phyloP scores from a whole-genome alignment of 352 stramenopile genomes.

The Blastocystis hominis region DNA sequence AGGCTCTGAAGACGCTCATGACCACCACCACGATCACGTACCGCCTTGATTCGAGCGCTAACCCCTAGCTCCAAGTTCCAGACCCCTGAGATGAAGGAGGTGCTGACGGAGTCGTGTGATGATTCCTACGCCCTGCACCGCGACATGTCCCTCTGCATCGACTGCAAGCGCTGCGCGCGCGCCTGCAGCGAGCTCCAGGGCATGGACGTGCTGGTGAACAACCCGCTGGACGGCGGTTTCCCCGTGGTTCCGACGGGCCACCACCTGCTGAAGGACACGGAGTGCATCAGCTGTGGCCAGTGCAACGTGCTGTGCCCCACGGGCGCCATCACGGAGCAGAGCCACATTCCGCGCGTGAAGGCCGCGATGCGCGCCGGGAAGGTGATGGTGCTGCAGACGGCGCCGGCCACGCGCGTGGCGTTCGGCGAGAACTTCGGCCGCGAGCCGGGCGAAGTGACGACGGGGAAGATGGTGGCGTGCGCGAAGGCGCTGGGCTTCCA shows the following conservation, averaged over 20 bases:
- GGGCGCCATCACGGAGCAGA: slow-evolving; percentile 63
- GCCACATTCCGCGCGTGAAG: slow-evolving; percentile 61
- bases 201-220: slow-evolving; percentile 52
- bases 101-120: slow-evolving; percentile 35
- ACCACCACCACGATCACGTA: slow-evolving; percentile 5
- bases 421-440: slow-evolving; percentile 64
- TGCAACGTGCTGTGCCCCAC: slow-evolving; percentile 63
- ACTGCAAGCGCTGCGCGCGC: slow-evolving; percentile 62
- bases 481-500: slow-evolving; percentile 70
- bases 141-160: slow-evolving; percentile 63
- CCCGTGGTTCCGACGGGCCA: slow-evolving; percentile 59
- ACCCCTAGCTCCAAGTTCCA: slow-evolving; percentile 38
- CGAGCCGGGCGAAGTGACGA: slow-evolving; percentile 61
- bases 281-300: slow-evolving; percentile 64
- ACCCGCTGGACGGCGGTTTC: slow-evolving; percentile 33
- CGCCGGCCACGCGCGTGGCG: slow-evolving; percentile 63
- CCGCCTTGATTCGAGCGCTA: neutral
- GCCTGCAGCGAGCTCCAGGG: slow-evolving; percentile 60
- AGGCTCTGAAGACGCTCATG: slow-evolving; percentile 54
- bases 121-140: slow-evolving; percentile 59
- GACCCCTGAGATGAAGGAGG: slow-evolving; percentile 38
- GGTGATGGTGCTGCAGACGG: slow-evolving; percentile 63
- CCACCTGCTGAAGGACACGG: slow-evolving; percentile 62
- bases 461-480: slow-evolving; percentile 62
- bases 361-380: slow-evolving; percentile 59